These are phyloP conservation scores for Backusella parvicylindrica DNA, from an alignment of 192 early-diverging fungal species.

Conservation along the genomic window DNA sequence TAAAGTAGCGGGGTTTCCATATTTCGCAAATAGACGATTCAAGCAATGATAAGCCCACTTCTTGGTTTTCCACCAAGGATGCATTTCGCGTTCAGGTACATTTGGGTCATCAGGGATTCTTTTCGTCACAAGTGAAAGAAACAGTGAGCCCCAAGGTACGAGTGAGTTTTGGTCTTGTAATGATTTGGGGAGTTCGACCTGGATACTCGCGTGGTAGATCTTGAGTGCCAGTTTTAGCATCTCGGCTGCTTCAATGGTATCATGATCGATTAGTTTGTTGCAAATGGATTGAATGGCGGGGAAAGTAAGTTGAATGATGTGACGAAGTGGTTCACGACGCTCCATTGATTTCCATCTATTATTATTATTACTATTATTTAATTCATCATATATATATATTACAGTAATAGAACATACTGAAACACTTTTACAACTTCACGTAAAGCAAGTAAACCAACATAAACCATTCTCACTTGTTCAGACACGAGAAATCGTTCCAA, in stretches of 20 bases:
- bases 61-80: constrained; percentile 89
- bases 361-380: background rate
- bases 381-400: background rate
- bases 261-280: constrained; percentile 50
- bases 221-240: constrained; percentile 86
- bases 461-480: constrained; percentile 60
- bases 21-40: constrained; percentile 74
- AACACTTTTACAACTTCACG: constrained; percentile 77
- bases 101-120: constrained; percentile 44
- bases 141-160: constrained; percentile 87
- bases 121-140: constrained; percentile 76
- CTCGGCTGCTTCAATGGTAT: constrained; percentile 71
- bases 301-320: constrained; percentile 72
- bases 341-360: constrained; percentile 59
- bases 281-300: constrained; percentile 75
- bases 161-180: constrained; percentile 67
- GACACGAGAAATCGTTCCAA: constrained; percentile 60
- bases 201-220: constrained; percentile 71
- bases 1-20: constrained; percentile 68
- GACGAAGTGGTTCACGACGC: constrained; percentile 62
- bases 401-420: constrained; percentile 46
- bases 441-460: constrained; percentile 74
- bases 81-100: constrained; percentile 59
- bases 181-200: constrained; percentile 52
- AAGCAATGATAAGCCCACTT: constrained; percentile 92